These are phyloP conservation scores for Chytriomyces hyalinus DNA, from an alignment of 192 early-diverging fungal species.

Conservation along the genomic window DNA sequence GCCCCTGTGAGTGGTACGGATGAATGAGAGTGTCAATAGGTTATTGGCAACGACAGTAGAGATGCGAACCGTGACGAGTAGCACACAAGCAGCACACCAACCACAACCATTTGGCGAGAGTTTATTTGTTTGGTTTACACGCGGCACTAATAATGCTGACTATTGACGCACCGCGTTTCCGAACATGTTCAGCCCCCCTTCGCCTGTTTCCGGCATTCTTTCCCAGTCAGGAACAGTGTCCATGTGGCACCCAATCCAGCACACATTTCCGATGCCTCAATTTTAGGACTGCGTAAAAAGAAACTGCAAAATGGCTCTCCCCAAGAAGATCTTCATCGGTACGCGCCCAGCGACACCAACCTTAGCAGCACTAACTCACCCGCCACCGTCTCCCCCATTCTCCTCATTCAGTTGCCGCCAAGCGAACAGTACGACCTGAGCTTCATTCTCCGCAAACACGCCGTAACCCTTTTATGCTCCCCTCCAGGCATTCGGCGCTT, in stretches of 20 bases:
- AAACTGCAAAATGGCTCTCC: slow-evolving; percentile 13
- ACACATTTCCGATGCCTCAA: background rate
- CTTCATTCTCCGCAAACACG: background rate
- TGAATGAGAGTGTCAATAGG: background rate
- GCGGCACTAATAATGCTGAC: no score
- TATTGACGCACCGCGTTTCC: no score
- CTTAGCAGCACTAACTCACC: background rate
- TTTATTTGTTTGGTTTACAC: background rate
- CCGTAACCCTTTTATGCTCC: background rate
- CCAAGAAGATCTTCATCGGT: slow-evolving; percentile 40
- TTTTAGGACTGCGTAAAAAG: background rate
- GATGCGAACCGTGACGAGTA: slow-evolving; percentile 54
- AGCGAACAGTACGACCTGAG: slow-evolving; percentile 34
- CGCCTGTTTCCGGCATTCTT: no score
- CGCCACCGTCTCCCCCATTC: slow-evolving; percentile 2
- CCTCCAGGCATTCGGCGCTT: slow-evolving; percentile 83
- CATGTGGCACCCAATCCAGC: no score
- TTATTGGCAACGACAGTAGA: background rate
- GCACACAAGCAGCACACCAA: slow-evolving; percentile 58
- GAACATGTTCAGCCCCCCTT: no score
- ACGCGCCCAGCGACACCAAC: background rate
- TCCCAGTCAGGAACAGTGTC: no score
- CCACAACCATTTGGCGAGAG: slow-evolving; percentile 2
- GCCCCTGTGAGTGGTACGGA: slow-evolving; percentile 47
- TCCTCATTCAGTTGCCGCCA: slow-evolving; percentile 40